These are phyloP conservation scores for Chaetomium cochliodes DNA, from an alignment of 495 filamentous ascomycete genomes.

Conservation along the genomic window DNA sequence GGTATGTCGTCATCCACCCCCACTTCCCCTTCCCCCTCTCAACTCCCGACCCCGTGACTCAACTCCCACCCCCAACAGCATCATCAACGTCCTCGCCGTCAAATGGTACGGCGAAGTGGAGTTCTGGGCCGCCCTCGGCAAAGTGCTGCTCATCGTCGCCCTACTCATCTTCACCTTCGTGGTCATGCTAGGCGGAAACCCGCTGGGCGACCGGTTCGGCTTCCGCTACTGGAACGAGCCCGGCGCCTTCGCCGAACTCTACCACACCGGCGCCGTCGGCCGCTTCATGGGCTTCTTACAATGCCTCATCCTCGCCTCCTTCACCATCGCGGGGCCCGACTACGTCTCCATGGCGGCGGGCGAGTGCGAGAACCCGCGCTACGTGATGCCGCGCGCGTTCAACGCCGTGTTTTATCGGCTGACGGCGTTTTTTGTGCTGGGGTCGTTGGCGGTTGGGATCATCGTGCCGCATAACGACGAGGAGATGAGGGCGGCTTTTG, in stretches of 20 bases:
- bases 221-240: constrained; percentile 75
- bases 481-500: constrained; percentile 55
- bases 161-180: constrained; percentile 71
- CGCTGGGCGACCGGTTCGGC: constrained; percentile 64
- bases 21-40: constrained; percentile 17
- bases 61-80: constrained; percentile 29
- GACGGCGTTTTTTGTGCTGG: constrained; percentile 72
- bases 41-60: not conserved
- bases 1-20: constrained; percentile 39
- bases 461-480: constrained; percentile 59
- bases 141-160: constrained; percentile 65
- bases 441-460: constrained; percentile 66
- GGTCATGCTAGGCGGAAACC: constrained; percentile 74
- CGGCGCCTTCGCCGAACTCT: constrained; percentile 65
- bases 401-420: constrained; percentile 77
- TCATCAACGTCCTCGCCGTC: constrained; percentile 61
- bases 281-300: constrained; percentile 71
- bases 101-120: constrained; percentile 59
- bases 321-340: constrained; percentile 78
- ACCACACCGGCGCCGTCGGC: constrained; percentile 58
- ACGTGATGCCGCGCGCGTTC: constrained; percentile 65
- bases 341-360: constrained; percentile 77
- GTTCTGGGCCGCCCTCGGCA: constrained; percentile 65
- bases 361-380: constrained; percentile 68
- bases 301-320: constrained; percentile 71